phyloP scores from a whole-genome alignment of 148 eudicot species.

The Rhododendron williamsianum region DNA sequence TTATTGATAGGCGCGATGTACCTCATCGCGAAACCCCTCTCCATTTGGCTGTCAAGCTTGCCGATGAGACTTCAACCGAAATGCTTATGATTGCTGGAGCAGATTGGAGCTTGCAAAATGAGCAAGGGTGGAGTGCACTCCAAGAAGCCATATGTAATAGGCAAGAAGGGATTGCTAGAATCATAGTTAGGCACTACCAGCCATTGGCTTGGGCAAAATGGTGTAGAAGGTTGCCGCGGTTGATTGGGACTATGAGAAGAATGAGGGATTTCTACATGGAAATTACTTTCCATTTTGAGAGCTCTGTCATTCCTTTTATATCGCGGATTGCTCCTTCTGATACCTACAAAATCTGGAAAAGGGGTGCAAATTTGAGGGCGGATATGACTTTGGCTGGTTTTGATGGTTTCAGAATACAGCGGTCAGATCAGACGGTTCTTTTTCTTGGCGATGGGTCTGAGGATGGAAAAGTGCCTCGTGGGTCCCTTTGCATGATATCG shows the following conservation, averaged over 20 bases:
- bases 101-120: slow-evolving; percentile 92
- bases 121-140: slow-evolving; percentile 88
- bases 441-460: slow-evolving; percentile 94
- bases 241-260: slow-evolving; percentile 61
- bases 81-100: slow-evolving; percentile 91
- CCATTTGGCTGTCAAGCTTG: slow-evolving; percentile 69
- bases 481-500: slow-evolving; percentile 65
- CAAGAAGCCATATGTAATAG: slow-evolving; percentile 84
- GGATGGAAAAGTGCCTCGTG: slow-evolving; percentile 74
- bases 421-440: slow-evolving; percentile 78
- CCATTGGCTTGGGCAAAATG: slow-evolving; percentile 96
- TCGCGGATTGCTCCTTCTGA: slow-evolving; percentile 89
- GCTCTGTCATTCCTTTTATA: slow-evolving; percentile 89
- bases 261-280: slow-evolving; percentile 96
- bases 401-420: slow-evolving; percentile 89
- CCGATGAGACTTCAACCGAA: slow-evolving; percentile 62
- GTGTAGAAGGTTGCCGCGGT: slow-evolving; percentile 85
- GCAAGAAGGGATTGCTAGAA: slow-evolving; percentile 68
- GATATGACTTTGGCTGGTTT: slow-evolving; percentile 96
- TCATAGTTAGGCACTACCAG: slow-evolving; percentile 79
- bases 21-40: slow-evolving; percentile 82
- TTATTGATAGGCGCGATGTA: slow-evolving; percentile 74
- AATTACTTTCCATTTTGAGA: slow-evolving; percentile 85
- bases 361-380: slow-evolving; percentile 86
- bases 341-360: slow-evolving; percentile 87